Evolutionary conservation across 768 basidiomycete genomes (phyloP).

Genomic region (Dioszegia hungarica): DNA sequence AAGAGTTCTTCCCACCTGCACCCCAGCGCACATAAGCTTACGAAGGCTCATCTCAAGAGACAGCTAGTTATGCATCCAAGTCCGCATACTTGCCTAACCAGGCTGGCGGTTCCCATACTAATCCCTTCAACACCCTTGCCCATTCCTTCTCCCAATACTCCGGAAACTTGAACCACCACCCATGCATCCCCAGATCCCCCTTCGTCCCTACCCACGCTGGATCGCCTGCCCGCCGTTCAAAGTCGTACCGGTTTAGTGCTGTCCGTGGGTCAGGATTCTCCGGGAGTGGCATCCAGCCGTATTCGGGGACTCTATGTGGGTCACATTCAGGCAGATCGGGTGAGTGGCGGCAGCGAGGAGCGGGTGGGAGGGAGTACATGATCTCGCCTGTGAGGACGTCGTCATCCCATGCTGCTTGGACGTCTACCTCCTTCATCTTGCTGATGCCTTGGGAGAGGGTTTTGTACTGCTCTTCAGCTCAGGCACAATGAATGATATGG

Average conservation of each 20-base stretch:
- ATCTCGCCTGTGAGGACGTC: conserved; percentile 30
- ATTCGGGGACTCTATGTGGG: conserved; percentile 12
- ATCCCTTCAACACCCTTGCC: conserved; percentile 12
- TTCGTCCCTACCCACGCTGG: neutral
- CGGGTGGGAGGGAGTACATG: conserved; percentile 11
- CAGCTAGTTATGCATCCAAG: no score
- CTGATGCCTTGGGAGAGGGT: conserved; percentile 21
- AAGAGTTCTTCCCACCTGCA: no score
- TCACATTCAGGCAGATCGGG: conserved; percentile 12
- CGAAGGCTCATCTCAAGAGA: no score
- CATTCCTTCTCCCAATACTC: conserved; percentile 24
- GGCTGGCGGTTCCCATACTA: conserved; percentile 19
- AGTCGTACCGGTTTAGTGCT: conserved; percentile 18
- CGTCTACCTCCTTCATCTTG: conserved; percentile 15
- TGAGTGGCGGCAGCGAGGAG: neutral
- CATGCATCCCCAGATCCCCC: conserved; percentile 23
- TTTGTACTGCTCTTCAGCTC: conserved; percentile 15
- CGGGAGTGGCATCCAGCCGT: conserved; percentile 18
- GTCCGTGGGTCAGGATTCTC: conserved; percentile 16
- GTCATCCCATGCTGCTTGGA: conserved; percentile 21
- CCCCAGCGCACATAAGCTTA: no score
- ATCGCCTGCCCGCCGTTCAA: conserved; percentile 17
- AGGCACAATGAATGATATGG: neutral
- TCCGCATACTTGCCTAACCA: conserved; percentile 16
- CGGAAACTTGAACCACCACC: conserved; percentile 23